phyloP scores from a whole-genome alignment of 805 yeast genomes.

The Candida maesae region DNA sequence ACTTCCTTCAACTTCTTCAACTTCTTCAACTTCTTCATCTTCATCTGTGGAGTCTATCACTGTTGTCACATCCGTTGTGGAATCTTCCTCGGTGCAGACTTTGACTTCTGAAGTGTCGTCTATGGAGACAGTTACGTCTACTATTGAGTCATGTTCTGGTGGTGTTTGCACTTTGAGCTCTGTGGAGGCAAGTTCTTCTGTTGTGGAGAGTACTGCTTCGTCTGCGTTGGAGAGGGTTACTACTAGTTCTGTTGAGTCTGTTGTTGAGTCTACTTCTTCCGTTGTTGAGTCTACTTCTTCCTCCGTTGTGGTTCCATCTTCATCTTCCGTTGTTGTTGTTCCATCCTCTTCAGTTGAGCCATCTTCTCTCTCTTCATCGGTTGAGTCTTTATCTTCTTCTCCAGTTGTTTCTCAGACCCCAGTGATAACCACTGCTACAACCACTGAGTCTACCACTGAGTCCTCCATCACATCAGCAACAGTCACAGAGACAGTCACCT shows the following conservation, averaged over 20 bases:
- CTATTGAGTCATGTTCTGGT: too few species aligned
- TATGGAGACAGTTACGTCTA: too few species aligned
- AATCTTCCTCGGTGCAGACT: not conserved
- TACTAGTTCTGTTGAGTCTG: too few species aligned
- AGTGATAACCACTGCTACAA: not conserved
- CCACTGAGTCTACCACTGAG: not conserved
- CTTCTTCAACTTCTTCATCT: not conserved
- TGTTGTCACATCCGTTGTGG: not conserved
- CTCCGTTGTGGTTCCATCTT: not conserved
- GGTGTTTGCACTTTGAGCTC: too few species aligned
- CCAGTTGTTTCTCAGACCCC: not conserved
- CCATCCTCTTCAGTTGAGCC: slow-evolving; percentile 1
- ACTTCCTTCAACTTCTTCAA: too few species aligned
- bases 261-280: too few species aligned
- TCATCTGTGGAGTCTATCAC: not conserved
- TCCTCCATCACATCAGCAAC: not conserved
- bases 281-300: not conserved
- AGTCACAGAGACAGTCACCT: not conserved
- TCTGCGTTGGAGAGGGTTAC: not conserved
- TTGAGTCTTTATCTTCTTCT: not conserved
- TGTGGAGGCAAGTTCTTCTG: too few species aligned
- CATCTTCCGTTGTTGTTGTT: not conserved
- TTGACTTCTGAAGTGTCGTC: too few species aligned
- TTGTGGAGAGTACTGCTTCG: not conserved
- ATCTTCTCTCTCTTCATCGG: not conserved